These are phyloP conservation scores for Salmacisia buchloeana DNA, from an alignment of 1,284 basidiomycete genomes.

Conservation along the genomic window DNA sequence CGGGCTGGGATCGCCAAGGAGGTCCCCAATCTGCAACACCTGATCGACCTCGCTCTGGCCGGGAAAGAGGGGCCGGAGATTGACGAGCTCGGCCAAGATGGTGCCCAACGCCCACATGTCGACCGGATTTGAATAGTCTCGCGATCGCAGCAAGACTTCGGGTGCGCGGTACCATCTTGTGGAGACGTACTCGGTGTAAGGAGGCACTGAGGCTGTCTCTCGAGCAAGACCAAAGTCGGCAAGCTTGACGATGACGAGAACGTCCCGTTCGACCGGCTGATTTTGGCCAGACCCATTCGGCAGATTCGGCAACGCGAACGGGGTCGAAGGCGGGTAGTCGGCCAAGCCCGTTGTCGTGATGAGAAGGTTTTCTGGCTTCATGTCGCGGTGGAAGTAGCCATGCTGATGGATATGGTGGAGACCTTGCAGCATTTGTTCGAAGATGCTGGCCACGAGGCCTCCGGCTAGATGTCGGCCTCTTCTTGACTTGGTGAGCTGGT, in stretches of 20 bases:
- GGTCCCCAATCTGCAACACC: constrained; percentile 78
- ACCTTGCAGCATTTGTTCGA: constrained; percentile 83
- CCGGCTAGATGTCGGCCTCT: constrained; percentile 89
- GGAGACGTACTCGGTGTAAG: constrained; percentile 97
- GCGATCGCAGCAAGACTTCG: constrained; percentile 84
- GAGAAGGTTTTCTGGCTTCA: constrained; percentile 99
- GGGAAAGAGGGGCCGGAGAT: constrained; percentile 93
- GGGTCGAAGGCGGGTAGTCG: constrained; percentile 65
- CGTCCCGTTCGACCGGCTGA: constrained; percentile 68
- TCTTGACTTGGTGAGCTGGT: constrained; percentile 95
- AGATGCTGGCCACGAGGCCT: constrained; percentile 89
- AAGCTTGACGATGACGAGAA: constrained; percentile 92
- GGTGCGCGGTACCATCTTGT: constrained; percentile 99
- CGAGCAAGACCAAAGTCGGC: constrained; percentile 97
- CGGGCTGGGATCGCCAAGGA: constrained; percentile 83
- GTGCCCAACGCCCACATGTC: constrained; percentile 99
- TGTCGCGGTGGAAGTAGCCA: constrained; percentile 98
- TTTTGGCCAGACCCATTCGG: constrained; percentile 7
- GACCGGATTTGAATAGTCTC: constrained; percentile 90
- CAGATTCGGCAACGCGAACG: constrained; percentile 31
- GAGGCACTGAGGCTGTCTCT: constrained; percentile 79
- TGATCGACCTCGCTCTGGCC: constrained; percentile 93
- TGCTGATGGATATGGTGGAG: constrained; percentile 84
- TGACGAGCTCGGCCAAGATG: constrained; percentile 93
- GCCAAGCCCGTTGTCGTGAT: constrained; percentile 97